These are phyloP conservation scores for Penicillium sclerotigenum DNA, from an alignment of 2,329 filamentous ascomycete genomes.

Conservation along the genomic window DNA sequence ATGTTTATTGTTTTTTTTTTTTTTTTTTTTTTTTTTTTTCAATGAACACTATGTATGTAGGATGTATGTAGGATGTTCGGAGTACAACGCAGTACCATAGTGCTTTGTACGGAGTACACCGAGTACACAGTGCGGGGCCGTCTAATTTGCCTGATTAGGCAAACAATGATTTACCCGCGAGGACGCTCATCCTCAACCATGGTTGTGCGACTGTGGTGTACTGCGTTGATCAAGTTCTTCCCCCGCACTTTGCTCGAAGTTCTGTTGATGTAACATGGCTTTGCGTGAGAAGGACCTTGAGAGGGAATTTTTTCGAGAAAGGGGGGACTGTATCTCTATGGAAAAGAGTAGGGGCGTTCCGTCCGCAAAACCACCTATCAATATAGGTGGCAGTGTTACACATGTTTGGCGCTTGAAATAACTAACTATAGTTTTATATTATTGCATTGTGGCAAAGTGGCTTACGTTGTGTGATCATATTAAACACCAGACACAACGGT, in stretches of 20 bases:
- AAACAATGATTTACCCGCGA: constrained; percentile 2
- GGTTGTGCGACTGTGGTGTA: constrained; percentile 2
- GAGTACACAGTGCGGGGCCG: background rate
- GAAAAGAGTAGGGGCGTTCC: background rate
- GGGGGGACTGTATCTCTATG: background rate
- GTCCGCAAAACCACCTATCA: background rate
- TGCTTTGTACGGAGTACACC: too few relatives aligned
- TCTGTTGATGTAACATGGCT: background rate
- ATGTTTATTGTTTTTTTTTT: too few relatives aligned
- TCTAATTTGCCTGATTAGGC: background rate
- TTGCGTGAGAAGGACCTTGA: background rate
- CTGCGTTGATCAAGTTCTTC: constrained; percentile 2
- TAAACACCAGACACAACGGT: background rate
- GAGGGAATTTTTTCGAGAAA: background rate
- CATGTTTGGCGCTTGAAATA: background rate
- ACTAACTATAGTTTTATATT: background rate
- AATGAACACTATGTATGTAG: too few relatives aligned
- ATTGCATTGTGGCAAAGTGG: background rate
- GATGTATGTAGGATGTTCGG: too few relatives aligned
- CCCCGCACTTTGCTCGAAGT: constrained; percentile 12
- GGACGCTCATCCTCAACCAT: constrained; percentile 1
- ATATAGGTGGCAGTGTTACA: background rate
- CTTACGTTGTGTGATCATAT: background rate
- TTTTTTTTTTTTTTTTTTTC: too few relatives aligned
- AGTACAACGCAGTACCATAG: too few relatives aligned